These are phyloP conservation scores for Pichia rugopelliculosa DNA, from an alignment of 805 yeast genomes.

Conservation along the genomic window DNA sequence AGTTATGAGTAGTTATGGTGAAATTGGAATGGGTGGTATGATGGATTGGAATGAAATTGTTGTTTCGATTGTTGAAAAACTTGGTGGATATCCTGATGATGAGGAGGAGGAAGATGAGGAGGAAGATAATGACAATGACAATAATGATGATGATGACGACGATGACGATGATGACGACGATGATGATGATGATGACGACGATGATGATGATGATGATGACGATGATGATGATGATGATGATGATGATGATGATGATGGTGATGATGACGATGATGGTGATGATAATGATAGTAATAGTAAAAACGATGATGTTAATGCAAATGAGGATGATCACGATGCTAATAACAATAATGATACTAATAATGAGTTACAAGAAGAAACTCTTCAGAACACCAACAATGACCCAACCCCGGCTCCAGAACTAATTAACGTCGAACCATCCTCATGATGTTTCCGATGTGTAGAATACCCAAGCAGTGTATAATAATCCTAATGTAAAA, in stretches of 20 bases:
- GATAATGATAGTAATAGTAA: too few relatives aligned
- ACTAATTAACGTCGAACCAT: not conserved
- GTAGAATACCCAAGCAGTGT: not conserved
- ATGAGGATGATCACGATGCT: too few relatives aligned
- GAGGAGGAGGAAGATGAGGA: slow-evolving; percentile 47
- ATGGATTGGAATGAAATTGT: slow-evolving; percentile 62
- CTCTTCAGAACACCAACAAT: not conserved
- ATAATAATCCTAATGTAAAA: not conserved
- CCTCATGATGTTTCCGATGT: not conserved
- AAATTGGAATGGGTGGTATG: slow-evolving; percentile 63
- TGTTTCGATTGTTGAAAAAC: slow-evolving; percentile 42
- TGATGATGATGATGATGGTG: slow-evolving; percentile 7
- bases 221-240: slow-evolving; percentile 14
- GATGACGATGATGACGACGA: slow-evolving; percentile 26
- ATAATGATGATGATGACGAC: slow-evolving; percentile 18
- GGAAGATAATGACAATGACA: slow-evolving; percentile 28
- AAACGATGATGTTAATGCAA: too few relatives aligned
- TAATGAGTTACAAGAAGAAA: slow-evolving; percentile 7
- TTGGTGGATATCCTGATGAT: slow-evolving; percentile 46
- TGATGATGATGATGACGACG: slow-evolving; percentile 23
- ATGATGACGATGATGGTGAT: slow-evolving; percentile 6
- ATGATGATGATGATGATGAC: slow-evolving; percentile 21
- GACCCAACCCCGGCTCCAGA: not conserved
- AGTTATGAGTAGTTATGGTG: slow-evolving; percentile 47
- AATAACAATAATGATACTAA: too few relatives aligned